Conservation (phyloP, 2,329 filamentous ascomycete species). For the Colletotrichum cordylinicola region DNA sequence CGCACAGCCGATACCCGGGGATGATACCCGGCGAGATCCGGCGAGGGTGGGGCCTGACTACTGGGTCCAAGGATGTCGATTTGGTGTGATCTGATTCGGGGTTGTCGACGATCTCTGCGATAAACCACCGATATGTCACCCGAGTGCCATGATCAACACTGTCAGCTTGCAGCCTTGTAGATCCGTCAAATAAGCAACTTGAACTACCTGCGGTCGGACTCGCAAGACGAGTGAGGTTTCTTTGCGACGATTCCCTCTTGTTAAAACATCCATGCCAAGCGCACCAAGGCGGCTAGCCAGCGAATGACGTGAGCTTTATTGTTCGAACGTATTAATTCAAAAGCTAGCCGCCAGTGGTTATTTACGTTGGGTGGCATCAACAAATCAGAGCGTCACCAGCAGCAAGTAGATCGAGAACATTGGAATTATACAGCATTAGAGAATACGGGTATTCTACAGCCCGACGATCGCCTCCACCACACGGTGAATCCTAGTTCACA, state of each 20-base stretch:
- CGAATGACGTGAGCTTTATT: background rate
- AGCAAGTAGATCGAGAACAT: background rate
- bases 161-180: background rate
- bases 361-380: background rate
- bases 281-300: background rate
- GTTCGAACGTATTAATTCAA: background rate
- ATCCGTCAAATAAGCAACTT: background rate
- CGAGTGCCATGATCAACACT: background rate
- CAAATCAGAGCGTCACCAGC: background rate
- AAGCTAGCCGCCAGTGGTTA: background rate
- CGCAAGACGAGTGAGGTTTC: background rate
- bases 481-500: constrained; percentile 19
- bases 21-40: constrained; percentile 6
- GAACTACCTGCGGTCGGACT: background rate
- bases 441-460: constrained; percentile 32
- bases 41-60: background rate
- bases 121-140: background rate
- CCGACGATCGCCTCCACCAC: constrained; percentile 17
- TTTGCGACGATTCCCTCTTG: background rate
- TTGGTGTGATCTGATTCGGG: background rate
- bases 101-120: background rate
- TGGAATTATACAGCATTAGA: constrained; percentile 44
- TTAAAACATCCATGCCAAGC: background rate
- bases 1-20: constrained; percentile 6
- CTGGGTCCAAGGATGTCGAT: background rate